Percentiles rank a stretch among this genome's conserved stretches.
Evolutionary conservation across 2,329 filamentous ascomycete species (phyloP).

Genomic region (Exutisphaerella laricina): DNA sequence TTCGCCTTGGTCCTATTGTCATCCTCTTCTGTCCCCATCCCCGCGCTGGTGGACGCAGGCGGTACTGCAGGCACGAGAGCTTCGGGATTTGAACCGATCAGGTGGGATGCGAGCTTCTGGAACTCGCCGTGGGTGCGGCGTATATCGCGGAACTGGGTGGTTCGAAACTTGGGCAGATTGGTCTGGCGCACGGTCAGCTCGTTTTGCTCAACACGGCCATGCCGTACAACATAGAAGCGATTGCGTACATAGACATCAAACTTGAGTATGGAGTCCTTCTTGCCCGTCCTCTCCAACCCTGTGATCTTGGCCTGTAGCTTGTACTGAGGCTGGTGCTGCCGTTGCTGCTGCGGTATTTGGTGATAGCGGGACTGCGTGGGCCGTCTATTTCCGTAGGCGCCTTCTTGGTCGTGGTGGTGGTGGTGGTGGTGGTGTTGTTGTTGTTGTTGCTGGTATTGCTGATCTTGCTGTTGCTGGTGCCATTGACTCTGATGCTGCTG

Average conservation of each 20-base stretch:
- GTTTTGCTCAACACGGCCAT: background rate
- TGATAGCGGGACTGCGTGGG: constrained; percentile 30
- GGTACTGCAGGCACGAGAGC: constrained; percentile 90
- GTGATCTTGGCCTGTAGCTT: constrained; percentile 94
- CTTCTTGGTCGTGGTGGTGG: constrained; percentile 17
- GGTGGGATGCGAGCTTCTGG: constrained; percentile 87
- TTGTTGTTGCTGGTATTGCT: constrained; percentile 36
- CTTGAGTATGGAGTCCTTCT: constrained; percentile 89
- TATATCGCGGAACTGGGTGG: constrained; percentile 96
- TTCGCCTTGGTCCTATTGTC: constrained; percentile 81
- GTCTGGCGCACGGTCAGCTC: constrained; percentile 55
- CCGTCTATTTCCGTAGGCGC: constrained; percentile 25
- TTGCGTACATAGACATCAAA: constrained; percentile 89
- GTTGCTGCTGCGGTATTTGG: constrained; percentile 30
- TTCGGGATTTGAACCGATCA: constrained; percentile 97
- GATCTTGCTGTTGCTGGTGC: constrained; percentile 37
- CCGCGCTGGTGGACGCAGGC: constrained; percentile 87
- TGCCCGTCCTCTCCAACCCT: constrained; percentile 82
- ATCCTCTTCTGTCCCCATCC: constrained; percentile 93
- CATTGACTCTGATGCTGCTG: constrained; percentile 34
- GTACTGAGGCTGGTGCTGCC: constrained; percentile 34
- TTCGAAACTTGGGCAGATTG: constrained; percentile 96
- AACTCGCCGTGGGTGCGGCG: constrained; percentile 94
- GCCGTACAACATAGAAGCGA: constrained; percentile 5
- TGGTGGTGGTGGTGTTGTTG: constrained; percentile 29